These are phyloP conservation scores for Luffa aegyptiaca DNA, from an alignment of 306 rosid species.

Conservation along the genomic window DNA sequence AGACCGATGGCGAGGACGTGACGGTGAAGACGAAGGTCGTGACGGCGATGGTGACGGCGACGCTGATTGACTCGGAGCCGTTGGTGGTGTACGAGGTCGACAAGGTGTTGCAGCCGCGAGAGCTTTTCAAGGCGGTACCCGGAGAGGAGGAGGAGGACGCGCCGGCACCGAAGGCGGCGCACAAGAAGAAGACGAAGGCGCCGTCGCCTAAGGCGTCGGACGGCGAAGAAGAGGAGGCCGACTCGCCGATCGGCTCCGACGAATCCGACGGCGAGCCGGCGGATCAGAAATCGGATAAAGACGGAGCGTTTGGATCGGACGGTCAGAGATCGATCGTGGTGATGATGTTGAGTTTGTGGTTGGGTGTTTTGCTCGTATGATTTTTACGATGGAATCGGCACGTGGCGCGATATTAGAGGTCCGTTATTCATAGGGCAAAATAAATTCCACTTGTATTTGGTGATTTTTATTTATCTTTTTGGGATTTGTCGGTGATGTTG, in stretches of 20 bases:
- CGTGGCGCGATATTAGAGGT: background rate
- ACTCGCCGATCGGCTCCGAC: constrained; percentile 23
- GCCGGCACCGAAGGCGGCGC: background rate
- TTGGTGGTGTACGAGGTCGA: constrained; percentile 53
- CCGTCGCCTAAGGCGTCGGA: constrained; percentile 2
- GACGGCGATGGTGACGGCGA: constrained; percentile 49
- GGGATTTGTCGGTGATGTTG: constrained; percentile 2
- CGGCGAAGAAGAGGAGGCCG: constrained; percentile 4
- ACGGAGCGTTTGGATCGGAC: constrained; percentile 25
- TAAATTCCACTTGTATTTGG: background rate
- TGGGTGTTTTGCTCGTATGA: constrained; percentile 40
- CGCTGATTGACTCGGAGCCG: constrained; percentile 73
- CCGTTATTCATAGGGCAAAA: background rate
- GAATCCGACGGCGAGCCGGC: constrained; percentile 21
- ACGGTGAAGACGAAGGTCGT: constrained; percentile 50
- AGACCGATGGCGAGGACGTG: constrained; percentile 71
- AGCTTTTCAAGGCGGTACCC: constrained; percentile 49
- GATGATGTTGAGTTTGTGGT: constrained; percentile 29
- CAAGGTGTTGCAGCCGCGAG: constrained; percentile 66
- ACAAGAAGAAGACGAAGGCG: background rate
- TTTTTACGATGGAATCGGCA: background rate
- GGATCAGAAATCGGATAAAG: constrained; percentile 48
- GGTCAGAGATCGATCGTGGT: constrained; percentile 33
- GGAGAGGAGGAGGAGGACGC: constrained; percentile 16
- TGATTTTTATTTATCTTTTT: background rate